Evolutionary conservation across 257 asterid species (phyloP).

Genomic region (Parsonsia alboflavescens): DNA sequence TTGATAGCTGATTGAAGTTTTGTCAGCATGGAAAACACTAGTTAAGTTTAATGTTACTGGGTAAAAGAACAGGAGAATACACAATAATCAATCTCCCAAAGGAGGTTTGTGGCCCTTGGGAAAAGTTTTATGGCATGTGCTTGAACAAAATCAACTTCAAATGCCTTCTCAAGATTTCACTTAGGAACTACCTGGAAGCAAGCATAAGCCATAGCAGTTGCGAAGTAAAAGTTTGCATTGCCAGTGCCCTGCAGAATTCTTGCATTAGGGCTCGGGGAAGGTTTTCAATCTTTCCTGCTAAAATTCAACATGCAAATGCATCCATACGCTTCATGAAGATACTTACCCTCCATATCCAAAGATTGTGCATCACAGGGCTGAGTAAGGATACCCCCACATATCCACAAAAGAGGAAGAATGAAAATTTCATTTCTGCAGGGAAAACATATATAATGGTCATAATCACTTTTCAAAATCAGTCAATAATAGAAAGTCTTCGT

Average conservation of each 20-base stretch:
- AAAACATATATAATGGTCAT: conserved; percentile 6
- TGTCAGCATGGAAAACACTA: no score
- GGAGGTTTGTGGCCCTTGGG: background rate
- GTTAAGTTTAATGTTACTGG: no score
- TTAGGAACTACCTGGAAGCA: conserved; percentile 71
- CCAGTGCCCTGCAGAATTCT: conserved; percentile 82
- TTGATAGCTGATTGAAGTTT: no score
- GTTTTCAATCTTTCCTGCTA: background rate
- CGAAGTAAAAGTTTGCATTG: conserved; percentile 94
- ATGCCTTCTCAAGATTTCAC: background rate
- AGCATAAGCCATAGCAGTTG: conserved; percentile 91
- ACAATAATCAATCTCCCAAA: background rate
- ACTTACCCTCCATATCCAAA: conserved; percentile 99
- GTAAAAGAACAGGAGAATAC: background rate
- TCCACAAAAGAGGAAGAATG: conserved; percentile 91
- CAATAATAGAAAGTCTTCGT: background rate
- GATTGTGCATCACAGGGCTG: conserved; percentile 98
- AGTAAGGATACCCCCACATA: conserved; percentile 83
- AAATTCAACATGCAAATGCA: conserved; percentile 7
- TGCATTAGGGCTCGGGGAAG: conserved; percentile 2
- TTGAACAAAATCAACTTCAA: background rate
- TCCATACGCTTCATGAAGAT: conserved; percentile 12
- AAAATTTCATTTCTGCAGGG: conserved; percentile 76
- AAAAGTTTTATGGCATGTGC: background rate
- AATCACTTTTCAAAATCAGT: background rate